phyloP scores from a whole-genome alignment of 305 asterid genomes.

The Andrographis paniculata region DNA sequence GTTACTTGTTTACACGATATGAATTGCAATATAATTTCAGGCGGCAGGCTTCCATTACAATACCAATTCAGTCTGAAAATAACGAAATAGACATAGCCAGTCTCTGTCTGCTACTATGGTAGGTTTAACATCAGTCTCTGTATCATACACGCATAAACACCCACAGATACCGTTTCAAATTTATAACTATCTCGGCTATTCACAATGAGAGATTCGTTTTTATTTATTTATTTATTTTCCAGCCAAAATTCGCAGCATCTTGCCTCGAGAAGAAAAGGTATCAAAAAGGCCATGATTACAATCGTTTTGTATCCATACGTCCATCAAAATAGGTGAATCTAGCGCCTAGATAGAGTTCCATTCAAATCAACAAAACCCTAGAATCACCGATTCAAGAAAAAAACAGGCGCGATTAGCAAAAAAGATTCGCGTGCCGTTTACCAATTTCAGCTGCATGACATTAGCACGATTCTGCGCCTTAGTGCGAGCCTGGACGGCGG shows the following conservation, averaged over 20 bases:
- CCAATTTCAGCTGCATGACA: conserved; percentile 93
- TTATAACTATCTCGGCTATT: neutral
- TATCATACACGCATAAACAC: neutral
- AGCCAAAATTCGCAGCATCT: neutral
- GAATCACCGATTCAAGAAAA: conserved; percentile 12
- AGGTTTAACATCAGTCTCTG: neutral
- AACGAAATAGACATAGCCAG: neutral
- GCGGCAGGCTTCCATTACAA: neutral
- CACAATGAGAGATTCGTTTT: neutral
- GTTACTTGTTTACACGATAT: neutral
- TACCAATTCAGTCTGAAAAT: neutral
- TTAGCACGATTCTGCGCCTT: conserved; percentile 92
- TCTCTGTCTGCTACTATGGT: neutral
- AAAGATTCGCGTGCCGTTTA: conserved; percentile 6
- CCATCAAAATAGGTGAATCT: conserved; percentile 7
- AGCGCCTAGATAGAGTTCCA: conserved; percentile 4
- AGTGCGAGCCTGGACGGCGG: conserved; percentile 89
- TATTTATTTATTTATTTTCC: too few species aligned
- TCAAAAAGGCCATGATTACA: too few species aligned
- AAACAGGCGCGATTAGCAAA: neutral
- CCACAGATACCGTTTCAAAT: neutral
- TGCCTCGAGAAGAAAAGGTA: too few species aligned
- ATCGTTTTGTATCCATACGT: neutral
- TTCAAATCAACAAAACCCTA: conserved; percentile 7
- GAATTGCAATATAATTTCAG: neutral